Evolutionary conservation across 2,329 filamentous ascomycete species (phyloP), one percentile per base, ranked within the genome.

Genomic region (Karstenula rhodostoma): DNA sequence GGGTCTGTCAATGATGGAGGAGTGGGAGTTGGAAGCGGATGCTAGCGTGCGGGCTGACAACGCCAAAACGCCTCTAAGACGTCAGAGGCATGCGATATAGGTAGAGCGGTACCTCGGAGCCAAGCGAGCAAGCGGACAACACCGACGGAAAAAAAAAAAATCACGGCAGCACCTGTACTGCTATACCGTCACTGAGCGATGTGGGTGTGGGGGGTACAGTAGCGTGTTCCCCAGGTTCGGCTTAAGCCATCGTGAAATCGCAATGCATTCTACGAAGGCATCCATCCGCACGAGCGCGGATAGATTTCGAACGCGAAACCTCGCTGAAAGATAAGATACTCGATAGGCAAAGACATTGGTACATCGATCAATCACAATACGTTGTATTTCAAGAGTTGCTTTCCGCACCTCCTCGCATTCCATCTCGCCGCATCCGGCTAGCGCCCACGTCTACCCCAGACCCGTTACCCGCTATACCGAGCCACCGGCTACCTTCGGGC

Each of bases 401-500:
- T n/a, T 32, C 35, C 47, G 17, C 29, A 35, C 17, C 10, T 50
- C 29, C 19, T 50, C 47, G 17, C 29, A 35, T 27, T 54, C 51
- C 25, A 15, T 29, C 42, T 25, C 46, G 3, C 52, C 37, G n/a
- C 19, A 55, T 48, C 23, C 25, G 56, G 19, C 22, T 59, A 58
- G 59, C 42, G 10, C 8, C 29, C 29, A 32, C 37, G 27, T n/a
- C 9, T 61, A 42, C 56, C 59, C 59, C 59, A 56, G 56, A 62
- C 27, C 22, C 33, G 13, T 29, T n/a, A 42, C 27, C 49, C 33
- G 43, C 49, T 61, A 40, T 57, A 57, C 54, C 59, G 54, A 58
- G 55, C 33, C 40, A 47, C 43, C 59, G 59, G 59, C 43, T 59
- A 59, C 47, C 48, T 23, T 56, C 60, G 59, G 59, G 15, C 23